Evolutionary conservation across 768 basidiomycete genomes (phyloP).

Genomic region (Cyathus striatus): DNA sequence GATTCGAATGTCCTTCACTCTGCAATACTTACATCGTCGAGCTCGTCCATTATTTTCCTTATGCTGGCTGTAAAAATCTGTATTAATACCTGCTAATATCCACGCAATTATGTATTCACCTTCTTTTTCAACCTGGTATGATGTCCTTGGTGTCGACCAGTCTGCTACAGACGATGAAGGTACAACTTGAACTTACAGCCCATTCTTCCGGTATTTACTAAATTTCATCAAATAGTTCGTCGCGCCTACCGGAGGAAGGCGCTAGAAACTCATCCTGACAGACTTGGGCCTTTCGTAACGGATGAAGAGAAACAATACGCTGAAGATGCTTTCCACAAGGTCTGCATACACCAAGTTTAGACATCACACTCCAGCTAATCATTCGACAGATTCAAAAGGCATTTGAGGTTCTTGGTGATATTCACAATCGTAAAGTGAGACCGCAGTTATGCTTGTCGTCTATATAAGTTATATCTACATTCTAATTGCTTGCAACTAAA

Average conservation of each 20-base stretch:
- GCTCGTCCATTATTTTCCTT: not conserved
- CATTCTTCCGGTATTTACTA: no score
- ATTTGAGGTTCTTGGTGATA: slow-evolving; percentile 54
- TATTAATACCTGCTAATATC: not conserved
- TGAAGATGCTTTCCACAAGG: slow-evolving; percentile 57
- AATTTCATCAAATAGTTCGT: no score
- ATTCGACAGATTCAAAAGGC: slow-evolving; percentile 52
- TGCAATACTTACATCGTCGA: no score
- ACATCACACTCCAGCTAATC: no score
- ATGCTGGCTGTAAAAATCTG: not conserved
- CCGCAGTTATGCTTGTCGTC: no score
- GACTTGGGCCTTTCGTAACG: slow-evolving; percentile 49
- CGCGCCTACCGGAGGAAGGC: slow-evolving; percentile 64
- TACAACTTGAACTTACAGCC: no score
- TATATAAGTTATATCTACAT: not conserved
- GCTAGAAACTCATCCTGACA: slow-evolving; percentile 72
- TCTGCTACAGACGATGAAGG: slow-evolving; percentile 49
- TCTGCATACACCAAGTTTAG: no score
- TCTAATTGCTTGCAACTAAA: slow-evolving; percentile 10
- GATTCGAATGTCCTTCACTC: no score
- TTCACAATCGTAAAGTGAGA: slow-evolving; percentile 51
- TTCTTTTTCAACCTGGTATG: slow-evolving; percentile 23
- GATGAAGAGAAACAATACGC: slow-evolving; percentile 48
- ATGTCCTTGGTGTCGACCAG: slow-evolving; percentile 39
- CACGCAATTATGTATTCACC: slow-evolving; percentile 7